Evolutionary conservation across 805 yeast genomes (phyloP).

Genomic region (Cyberlindnera suaveolens): DNA sequence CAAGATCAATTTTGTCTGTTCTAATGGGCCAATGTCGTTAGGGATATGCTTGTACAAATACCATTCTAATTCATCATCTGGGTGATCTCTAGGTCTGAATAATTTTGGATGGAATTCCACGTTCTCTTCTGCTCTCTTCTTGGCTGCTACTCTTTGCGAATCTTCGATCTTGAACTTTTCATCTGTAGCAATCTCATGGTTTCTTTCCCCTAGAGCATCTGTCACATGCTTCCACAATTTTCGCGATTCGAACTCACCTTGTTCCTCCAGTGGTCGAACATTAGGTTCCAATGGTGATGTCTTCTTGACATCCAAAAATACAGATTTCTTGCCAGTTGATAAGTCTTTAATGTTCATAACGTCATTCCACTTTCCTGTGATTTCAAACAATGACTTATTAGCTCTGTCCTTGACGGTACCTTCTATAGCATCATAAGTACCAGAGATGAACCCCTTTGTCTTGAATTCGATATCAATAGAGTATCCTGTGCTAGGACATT

Average conservation of each 20-base stretch:
- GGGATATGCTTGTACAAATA: conserved; percentile 60
- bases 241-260: conserved; percentile 76
- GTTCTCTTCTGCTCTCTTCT: conserved; percentile 70
- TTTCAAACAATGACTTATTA: conserved; percentile 53
- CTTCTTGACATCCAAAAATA: conserved; percentile 55
- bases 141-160: conserved; percentile 71
- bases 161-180: conserved; percentile 86
- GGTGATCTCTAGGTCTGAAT: conserved; percentile 45
- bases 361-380: conserved; percentile 93
- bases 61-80: conserved; percentile 48
- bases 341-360: conserved; percentile 61
- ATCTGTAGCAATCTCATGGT: conserved; percentile 80
- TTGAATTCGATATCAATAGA: conserved; percentile 87
- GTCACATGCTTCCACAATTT: conserved; percentile 79
- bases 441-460: conserved; percentile 89
- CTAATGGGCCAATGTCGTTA: conserved; percentile 41
- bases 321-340: conserved; percentile 40
- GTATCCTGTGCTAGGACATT: conserved; percentile 50
- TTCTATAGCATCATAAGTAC: conserved; percentile 83
- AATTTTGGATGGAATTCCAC: conserved; percentile 75
- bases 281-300: conserved; percentile 53
- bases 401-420: conserved; percentile 53
- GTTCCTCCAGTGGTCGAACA: conserved; percentile 75
- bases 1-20: conserved; percentile 49
- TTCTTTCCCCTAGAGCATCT: conserved; percentile 69